Evolutionary conservation across 1,284 basidiomycete species (phyloP).

Genomic region (Austroboletus niveus): DNA sequence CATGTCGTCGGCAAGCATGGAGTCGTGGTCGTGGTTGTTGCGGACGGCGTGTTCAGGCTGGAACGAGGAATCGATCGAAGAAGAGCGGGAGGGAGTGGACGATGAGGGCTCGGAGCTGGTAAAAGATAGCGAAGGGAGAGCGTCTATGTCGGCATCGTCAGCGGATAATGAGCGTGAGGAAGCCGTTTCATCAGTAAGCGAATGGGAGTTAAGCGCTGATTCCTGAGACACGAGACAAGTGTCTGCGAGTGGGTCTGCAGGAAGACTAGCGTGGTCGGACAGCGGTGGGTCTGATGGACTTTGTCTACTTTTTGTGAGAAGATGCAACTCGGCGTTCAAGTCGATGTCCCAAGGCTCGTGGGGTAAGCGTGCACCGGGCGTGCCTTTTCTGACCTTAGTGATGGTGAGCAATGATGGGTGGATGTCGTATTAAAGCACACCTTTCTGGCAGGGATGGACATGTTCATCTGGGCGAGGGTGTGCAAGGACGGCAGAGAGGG

Average conservation of each 20-base stretch:
- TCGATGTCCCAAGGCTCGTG: conserved; percentile 57
- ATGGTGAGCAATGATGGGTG: conserved; percentile 1
- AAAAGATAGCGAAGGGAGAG: conserved; percentile 33
- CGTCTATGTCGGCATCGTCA: conserved; percentile 33
- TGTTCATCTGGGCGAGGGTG: conserved; percentile 55
- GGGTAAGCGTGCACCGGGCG: conserved; percentile 57
- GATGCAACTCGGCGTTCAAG: conserved; percentile 8
- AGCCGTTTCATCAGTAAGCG: conserved; percentile 21
- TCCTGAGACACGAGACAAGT: conserved; percentile 11
- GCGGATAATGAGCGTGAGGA: conserved; percentile 20
- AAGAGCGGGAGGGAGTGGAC: conserved; percentile 29
- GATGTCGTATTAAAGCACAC: conserved; percentile 34
- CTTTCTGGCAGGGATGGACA: conserved; percentile 50
- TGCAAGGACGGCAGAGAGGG: conserved; percentile 68
- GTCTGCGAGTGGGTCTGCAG: not conserved
- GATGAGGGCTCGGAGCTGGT: conserved; percentile 32
- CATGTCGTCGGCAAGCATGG: conserved; percentile 3
- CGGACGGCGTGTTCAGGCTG: conserved; percentile 2
- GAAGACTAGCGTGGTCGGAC: too few relatives aligned
- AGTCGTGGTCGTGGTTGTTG: conserved; percentile 5
- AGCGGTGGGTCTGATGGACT: conserved; percentile 6
- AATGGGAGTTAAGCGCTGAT: conserved; percentile 5
- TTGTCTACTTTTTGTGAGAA: conserved; percentile 2
- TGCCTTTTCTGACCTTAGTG: conserved; percentile 52
- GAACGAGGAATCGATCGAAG: conserved; percentile 20